Evolutionary conservation across 805 yeast genomes (phyloP), one percentile per base, ranked within the genome.

Genomic region (Metschnikowia kofuensis): DNA sequence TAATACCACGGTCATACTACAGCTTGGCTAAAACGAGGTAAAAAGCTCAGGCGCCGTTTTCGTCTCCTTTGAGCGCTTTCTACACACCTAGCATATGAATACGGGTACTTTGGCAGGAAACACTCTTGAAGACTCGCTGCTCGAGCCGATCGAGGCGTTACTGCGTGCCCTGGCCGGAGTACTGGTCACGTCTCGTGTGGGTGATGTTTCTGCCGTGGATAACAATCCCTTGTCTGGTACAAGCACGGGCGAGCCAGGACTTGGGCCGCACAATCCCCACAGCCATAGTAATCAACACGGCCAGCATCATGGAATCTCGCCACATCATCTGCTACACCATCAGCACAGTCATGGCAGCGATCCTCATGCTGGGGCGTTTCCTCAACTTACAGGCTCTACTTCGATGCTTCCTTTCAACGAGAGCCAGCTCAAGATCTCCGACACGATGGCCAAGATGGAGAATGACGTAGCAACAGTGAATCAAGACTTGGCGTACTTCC

Each of bases 401-500:
- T 34, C 38, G 28, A 40, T 48, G 42, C 47, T 45, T 26, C 51
- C 56, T 14, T 42, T 48, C 26, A 52, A 44, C 32, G 60, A 54
- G 30, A 41, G 48, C 14, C 54, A 49, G 15, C 48, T 37, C 35
- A 56, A 56, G 38, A 38, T 53, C n/a, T 13, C 50, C 7, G 59
- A 56, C 13, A 21, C 48, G 21, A 36, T 56, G 16, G 35, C 48
- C 26, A 59, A 64, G 49, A 47, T 66, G 11, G 74, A 69, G 46
- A 51, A 50, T 36, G 72, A 68, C 49, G 49, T 67, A 3, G 49
- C 55, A 27, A 38, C 61, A 21, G 47, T 62, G 26, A 60, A 54
- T 46, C 69, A 67, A 44, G 76, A 72, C 44, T 57, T 72, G 39
- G 63, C 64, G 21, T 69, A 66, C 48, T 54, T 72, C 29, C 64